Evolutionary conservation across 1,284 basidiomycete genomes (phyloP).

Genomic region (Sporisorium graminicola): DNA sequence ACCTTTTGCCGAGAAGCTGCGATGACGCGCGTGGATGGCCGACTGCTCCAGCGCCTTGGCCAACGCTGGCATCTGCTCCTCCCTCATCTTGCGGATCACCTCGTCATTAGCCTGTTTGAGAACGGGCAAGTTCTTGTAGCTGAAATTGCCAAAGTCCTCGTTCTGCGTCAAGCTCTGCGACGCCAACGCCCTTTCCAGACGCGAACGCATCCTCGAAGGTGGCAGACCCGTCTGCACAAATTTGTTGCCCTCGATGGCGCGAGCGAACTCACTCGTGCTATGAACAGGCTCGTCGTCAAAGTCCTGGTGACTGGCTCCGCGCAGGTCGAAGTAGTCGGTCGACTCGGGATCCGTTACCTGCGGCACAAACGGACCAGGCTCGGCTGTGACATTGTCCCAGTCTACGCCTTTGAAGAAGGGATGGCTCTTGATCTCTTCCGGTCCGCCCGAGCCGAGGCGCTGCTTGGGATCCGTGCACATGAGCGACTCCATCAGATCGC

Average conservation of each 20-base stretch:
- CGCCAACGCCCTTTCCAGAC: constrained; percentile 37
- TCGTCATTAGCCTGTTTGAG: constrained; percentile 99
- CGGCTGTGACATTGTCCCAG: constrained; percentile 89
- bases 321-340: constrained; percentile 98
- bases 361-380: constrained; percentile 94
- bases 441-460: constrained; percentile 87
- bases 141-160: constrained; percentile 97
- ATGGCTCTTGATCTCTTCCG: constrained; percentile 92
- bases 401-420: constrained; percentile 91
- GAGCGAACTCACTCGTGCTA: constrained; percentile 51
- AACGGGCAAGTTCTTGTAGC: constrained; percentile 96
- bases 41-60: constrained; percentile 55
- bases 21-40: constrained; percentile 55
- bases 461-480: constrained; percentile 84
- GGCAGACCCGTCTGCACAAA: constrained; percentile 70
- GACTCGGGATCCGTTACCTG: constrained; percentile 95
- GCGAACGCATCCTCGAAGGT: constrained; percentile 38
- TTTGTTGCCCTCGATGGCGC: constrained; percentile 56
- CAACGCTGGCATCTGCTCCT: constrained; percentile 69
- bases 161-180: constrained; percentile 36
- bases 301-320: constrained; percentile 87
- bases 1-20: constrained; percentile 59
- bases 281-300: constrained; percentile 81
- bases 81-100: constrained; percentile 87
- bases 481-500: constrained; percentile 89